Evolutionary conservation across 495 filamentous ascomycete species (phyloP).

Genomic region (Parathielavia hyrcaniae): DNA sequence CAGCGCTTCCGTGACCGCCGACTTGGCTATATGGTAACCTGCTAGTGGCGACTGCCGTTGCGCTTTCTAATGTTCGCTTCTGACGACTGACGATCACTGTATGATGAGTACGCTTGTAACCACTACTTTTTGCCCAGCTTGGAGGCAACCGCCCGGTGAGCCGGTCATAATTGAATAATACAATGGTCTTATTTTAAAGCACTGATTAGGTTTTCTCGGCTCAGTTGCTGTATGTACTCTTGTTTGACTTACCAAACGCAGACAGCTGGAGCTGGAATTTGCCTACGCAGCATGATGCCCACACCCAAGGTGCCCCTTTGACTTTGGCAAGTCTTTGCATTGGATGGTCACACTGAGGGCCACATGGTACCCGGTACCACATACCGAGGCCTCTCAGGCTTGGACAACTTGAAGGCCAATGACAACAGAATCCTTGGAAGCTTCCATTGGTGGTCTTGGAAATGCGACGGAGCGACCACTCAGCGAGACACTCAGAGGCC

Average conservation of each 20-base stretch:
- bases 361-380: no score
- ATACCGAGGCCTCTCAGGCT: no score
- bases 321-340: no score
- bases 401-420: neutral
- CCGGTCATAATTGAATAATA: slow-evolving; percentile 9
- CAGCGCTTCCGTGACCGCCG: neutral
- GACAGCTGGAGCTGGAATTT: no score
- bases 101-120: slow-evolving; percentile 10
- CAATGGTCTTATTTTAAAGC: neutral
- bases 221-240: no score
- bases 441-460: neutral
- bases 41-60: neutral
- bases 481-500: neutral
- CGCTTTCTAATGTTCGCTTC: slow-evolving; percentile 4
- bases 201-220: no score
- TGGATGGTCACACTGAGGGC: no score
- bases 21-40: neutral
- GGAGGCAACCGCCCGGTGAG: neutral
- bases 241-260: no score
- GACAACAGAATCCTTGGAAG: neutral
- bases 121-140: neutral
- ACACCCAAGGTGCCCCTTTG: no score
- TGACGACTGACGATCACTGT: slow-evolving; percentile 15
- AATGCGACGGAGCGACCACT: neutral
- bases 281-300: no score